phyloP scores from a whole-genome alignment of 1,139 yeast genomes.

The Sugiyamaella japonica region DNA sequence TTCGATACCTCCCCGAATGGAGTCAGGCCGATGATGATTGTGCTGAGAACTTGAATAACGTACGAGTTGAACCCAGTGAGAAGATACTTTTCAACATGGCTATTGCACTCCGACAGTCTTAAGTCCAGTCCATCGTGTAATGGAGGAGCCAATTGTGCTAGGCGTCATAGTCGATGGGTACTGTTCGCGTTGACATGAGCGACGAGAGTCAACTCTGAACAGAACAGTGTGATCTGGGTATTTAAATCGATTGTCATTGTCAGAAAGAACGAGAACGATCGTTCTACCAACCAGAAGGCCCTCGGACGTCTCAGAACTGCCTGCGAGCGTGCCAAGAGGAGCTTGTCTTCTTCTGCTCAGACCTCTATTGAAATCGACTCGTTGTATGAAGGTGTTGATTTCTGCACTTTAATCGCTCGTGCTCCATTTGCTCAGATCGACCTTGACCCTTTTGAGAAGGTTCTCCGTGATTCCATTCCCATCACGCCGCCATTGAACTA shows the following conservation, averaged over 20 bases:
- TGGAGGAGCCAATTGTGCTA: constrained; percentile 35
- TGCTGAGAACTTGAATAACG: constrained; percentile 83
- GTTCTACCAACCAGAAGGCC: constrained; percentile 92
- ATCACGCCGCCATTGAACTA: too few relatives aligned
- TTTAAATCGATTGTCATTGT: too few relatives aligned
- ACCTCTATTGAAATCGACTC: constrained; percentile 98
- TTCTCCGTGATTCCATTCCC: constrained; percentile 93
- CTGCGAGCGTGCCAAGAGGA: constrained; percentile 99
- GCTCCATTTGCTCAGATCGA: constrained; percentile 95
- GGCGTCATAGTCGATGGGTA: too few relatives aligned
- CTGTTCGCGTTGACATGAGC: too few relatives aligned
- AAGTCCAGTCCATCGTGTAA: constrained; percentile 35
- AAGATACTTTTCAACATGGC: constrained; percentile 47
- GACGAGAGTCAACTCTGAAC: too few relatives aligned
- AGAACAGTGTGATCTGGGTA: too few relatives aligned
- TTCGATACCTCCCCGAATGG: too few relatives aligned
- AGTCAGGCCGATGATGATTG: constrained; percentile 94
- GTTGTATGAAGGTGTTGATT: constrained; percentile 93
- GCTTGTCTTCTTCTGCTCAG: constrained; percentile 94
- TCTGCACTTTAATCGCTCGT: constrained; percentile 95
- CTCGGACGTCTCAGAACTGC: constrained; percentile 98
- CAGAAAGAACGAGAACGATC: constrained; percentile 94
- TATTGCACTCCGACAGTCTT: constrained; percentile 28
- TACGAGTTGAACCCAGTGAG: constrained; percentile 82
- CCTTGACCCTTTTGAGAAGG: constrained; percentile 98